Percentiles rank a stretch among this genome's conserved stretches.
These are phyloP conservation scores for Yamadazyma insecticola DNA, from an alignment of 805 yeast genomes.

Conservation along the genomic window DNA sequence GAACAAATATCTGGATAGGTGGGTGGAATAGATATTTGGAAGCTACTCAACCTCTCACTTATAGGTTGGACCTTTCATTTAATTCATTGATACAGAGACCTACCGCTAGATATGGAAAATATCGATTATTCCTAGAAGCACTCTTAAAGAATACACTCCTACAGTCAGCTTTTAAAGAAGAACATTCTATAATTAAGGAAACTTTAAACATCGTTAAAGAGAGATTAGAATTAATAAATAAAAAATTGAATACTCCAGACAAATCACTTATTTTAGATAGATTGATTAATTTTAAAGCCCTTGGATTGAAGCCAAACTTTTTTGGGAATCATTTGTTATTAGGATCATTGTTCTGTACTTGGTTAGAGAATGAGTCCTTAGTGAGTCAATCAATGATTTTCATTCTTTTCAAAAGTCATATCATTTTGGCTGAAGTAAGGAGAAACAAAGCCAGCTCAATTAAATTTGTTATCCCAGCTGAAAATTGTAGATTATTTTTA, in stretches of 20 bases:
- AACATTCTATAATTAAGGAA: background rate
- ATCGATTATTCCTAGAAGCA: conserved; percentile 46
- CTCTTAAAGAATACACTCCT: conserved; percentile 1
- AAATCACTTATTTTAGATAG: conserved; percentile 1
- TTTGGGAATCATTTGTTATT: conserved; percentile 42
- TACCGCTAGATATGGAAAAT: conserved; percentile 44
- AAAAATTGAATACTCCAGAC: background rate
- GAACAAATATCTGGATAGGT: conserved; percentile 23
- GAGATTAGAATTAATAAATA: conserved; percentile 5
- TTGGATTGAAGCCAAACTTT: conserved; percentile 2
- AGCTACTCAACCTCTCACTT: conserved; percentile 34
- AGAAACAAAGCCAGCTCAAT: conserved; percentile 22
- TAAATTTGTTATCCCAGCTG: conserved; percentile 46
- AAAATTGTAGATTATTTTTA: conserved; percentile 22
- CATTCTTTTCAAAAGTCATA: conserved; percentile 48
- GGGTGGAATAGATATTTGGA: conserved; percentile 37
- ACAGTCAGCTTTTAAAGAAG: background rate
- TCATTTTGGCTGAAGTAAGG: conserved; percentile 28
- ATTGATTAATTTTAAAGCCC: conserved; percentile 4
- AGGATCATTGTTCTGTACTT: conserved; percentile 40
- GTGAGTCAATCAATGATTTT: conserved; percentile 22
- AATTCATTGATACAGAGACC: conserved; percentile 53
- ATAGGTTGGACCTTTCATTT: conserved; percentile 46
- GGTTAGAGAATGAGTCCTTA: conserved; percentile 24
- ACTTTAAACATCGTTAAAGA: conserved; percentile 5